Base-by-base conservation (phyloP, 805 yeast genomes). In the Saturnispora hagleri region DNA sequence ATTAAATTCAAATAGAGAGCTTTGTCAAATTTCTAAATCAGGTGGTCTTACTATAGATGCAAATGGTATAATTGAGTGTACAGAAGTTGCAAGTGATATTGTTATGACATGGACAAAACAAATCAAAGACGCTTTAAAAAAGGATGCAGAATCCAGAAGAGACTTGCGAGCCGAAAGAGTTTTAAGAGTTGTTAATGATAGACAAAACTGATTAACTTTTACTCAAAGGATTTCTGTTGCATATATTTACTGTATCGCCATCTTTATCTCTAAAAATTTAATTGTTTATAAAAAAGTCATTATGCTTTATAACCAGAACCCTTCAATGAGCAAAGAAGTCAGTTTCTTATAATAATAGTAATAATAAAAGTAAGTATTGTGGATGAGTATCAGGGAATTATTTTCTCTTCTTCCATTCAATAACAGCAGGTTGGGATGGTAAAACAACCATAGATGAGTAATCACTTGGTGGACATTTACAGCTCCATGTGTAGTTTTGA, bases 391-490 rank as follows among this genome's bases (percentile, higher is more conserved):
- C 13, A 41, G 18, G 4, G 12, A 12, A 12, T 41, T 41, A 41
- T 43, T 57, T 47, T 76, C 91, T 82, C 70, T 78, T 81, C 67
- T 82, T 84, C 89, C 89, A 86, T 43, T 68, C 63, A 53, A 86
- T 79, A 52, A 74, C 72, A 38, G 91, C 88, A 46, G 96, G 96
- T 49, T 77, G 81, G 60, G 73, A 66, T 48, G 99, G 98, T 63
- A 91, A 78, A 22, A 96, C 87, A 50, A 91, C 96, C 99, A 91
- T 91, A 49, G 90, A 82, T 58, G 84, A 81, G 70, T 80, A 89
- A 70, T 89, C 96, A 52, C 85, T 81, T 10, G 69, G 71, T 50
- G 95, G 93, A 26, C 82, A 69, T 43, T 70, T 70, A 46, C 84
- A 82, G 38, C 76, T 74, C 96, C 96, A 90, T 66, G 77, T 84